Conservation (phyloP, 768 basidiomycete species). For the Naematelia encephala region DNA sequence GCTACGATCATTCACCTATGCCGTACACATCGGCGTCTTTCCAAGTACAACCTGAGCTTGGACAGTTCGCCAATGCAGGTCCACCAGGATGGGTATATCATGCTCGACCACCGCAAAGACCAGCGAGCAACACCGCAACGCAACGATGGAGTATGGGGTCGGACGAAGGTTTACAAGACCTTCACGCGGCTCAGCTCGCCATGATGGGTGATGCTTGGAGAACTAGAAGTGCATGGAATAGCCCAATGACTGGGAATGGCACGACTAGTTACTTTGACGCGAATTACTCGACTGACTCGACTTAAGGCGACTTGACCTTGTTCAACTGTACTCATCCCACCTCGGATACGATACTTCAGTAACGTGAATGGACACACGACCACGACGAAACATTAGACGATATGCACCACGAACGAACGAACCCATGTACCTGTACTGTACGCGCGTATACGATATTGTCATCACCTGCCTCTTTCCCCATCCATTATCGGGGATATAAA, state of each 20-base stretch:
- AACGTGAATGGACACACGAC: background rate
- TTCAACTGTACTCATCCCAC: no score
- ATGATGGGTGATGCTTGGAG: constrained; percentile 7
- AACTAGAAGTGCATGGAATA: constrained; percentile 19
- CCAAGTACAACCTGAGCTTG: constrained; percentile 21
- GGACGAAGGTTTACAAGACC: background rate
- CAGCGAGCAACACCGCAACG: background rate
- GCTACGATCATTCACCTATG: background rate
- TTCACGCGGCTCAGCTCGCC: background rate
- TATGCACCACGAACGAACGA: background rate
- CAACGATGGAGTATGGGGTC: constrained; percentile 8
- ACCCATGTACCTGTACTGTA: no score
- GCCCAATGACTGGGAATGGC: constrained; percentile 15
- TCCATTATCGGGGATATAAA: no score
- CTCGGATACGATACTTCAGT: background rate
- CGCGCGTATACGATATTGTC: no score
- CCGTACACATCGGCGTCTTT: background rate
- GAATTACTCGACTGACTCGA: no score
- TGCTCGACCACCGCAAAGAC: constrained; percentile 7
- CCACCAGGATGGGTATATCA: constrained; percentile 40
- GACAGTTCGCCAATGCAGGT: constrained; percentile 44
- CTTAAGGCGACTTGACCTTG: no score
- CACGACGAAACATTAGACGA: background rate
- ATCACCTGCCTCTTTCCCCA: no score
- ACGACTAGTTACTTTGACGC: background rate